A percentile compares a stretch with the other conserved stretches of the same genome.
Evolutionary conservation across 1,284 basidiomycete genomes (phyloP).

Genomic region (Schizophyllum amplum): DNA sequence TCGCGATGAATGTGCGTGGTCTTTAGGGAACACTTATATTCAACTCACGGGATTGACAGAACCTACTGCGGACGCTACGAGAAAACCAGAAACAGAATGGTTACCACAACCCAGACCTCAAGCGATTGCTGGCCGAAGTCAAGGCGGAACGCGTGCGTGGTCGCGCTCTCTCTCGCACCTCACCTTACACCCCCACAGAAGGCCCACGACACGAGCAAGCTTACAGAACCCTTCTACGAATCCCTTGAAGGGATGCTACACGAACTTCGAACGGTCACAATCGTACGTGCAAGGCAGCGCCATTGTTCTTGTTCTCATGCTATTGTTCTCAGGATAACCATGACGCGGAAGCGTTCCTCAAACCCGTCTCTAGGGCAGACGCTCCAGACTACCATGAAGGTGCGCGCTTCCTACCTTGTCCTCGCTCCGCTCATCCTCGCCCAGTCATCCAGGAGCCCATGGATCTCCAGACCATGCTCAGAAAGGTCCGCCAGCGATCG

Average conservation of each 20-base stretch:
- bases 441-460: conserved; percentile 85
- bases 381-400: conserved; percentile 87
- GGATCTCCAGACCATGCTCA: conserved; percentile 90
- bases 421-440: conserved; percentile 7
- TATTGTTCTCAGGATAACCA: conserved; percentile 60
- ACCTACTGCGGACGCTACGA: conserved; percentile 71
- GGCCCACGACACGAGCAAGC: conserved; percentile 59
- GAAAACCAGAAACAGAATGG: conserved; percentile 52
- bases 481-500: conserved; percentile 83
- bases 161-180: conserved; percentile 5
- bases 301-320: conserved; percentile 16
- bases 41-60: conserved; percentile 30
- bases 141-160: conserved; percentile 67
- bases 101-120: conserved; percentile 53
- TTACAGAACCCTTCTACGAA: conserved; percentile 86
- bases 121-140: conserved; percentile 61
- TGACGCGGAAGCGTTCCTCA: conserved; percentile 84
- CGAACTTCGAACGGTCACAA: conserved; percentile 74
- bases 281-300: conserved; percentile 42
- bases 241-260: conserved; percentile 79
- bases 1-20: neutral
- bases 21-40: neutral
- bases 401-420: conserved; percentile 26
- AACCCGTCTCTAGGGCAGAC: conserved; percentile 80
- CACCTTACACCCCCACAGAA: conserved; percentile 28